A percentile compares a stretch with the other conserved stretches of the same genome.
Evolutionary conservation across 139 green algal species (phyloP).

Genomic region (Coccomyxa sp.): DNA sequence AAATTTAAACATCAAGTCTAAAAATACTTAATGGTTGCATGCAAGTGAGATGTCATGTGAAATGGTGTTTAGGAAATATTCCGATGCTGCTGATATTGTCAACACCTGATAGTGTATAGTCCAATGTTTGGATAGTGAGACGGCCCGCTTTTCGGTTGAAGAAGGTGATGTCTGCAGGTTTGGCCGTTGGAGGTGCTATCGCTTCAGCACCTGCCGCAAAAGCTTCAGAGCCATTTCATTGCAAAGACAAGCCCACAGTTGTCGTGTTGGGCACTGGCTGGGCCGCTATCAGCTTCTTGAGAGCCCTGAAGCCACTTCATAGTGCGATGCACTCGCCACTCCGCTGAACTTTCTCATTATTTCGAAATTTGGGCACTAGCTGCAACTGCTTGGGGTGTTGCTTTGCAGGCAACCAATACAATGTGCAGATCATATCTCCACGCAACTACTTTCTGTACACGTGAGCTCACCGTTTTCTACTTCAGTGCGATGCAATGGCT

Average conservation of each 20-base stretch:
- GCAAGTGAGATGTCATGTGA: too few relatives aligned
- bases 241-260: slow-evolving; percentile 42
- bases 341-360: background rate
- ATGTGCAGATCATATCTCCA: slow-evolving; percentile 32
- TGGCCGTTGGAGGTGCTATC: background rate
- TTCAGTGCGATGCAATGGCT: background rate
- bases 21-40: too few relatives aligned
- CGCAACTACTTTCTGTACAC: slow-evolving; percentile 26
- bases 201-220: background rate
- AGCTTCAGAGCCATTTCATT: background rate
- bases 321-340: background rate
- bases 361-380: background rate
- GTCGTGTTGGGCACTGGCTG: slow-evolving; percentile 88
- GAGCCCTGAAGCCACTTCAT: slow-evolving; percentile 29
- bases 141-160: too few relatives aligned
- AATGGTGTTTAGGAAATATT: too few relatives aligned
- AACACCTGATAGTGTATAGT: too few relatives aligned
- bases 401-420: slow-evolving; percentile 25
- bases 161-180: too few relatives aligned
- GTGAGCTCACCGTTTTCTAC: background rate
- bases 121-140: too few relatives aligned
- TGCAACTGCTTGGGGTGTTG: background rate
- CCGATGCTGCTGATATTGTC: too few relatives aligned
- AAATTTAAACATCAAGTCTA: too few relatives aligned
- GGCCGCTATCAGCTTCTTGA: slow-evolving; percentile 81